phyloP scores from a whole-genome alignment of 495 filamentous ascomycete genomes.

The Aspergillus biplanus region DNA sequence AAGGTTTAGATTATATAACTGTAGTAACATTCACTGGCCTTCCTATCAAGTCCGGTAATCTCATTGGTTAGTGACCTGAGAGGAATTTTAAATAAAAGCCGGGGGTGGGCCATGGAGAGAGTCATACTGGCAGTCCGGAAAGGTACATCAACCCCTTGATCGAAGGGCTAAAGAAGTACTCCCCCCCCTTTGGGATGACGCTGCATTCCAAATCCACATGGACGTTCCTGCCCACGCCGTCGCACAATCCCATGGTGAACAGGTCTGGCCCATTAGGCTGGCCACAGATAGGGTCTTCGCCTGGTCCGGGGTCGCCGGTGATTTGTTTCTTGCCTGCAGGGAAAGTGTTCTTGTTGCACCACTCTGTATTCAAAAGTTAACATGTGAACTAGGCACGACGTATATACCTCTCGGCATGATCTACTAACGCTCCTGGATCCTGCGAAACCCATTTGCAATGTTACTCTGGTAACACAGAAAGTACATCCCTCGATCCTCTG shows the following conservation, averaged over 20 bases:
- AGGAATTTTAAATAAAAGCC: neutral
- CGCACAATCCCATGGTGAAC: constrained; percentile 12
- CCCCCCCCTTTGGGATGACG: constrained; percentile 34
- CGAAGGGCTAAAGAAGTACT: constrained; percentile 36
- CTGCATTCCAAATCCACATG: constrained; percentile 20
- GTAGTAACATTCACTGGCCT: too few species aligned
- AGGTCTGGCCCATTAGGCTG: constrained; percentile 8
- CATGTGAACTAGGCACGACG: constrained; percentile 25
- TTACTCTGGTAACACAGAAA: constrained; percentile 49
- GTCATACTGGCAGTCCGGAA: neutral
- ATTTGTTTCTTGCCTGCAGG: constrained; percentile 4
- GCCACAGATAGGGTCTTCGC: constrained; percentile 6
- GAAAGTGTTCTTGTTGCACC: neutral
- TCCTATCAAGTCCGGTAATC: too few species aligned
- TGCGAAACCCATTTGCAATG: constrained; percentile 40
- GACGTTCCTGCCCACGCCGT: constrained; percentile 4
- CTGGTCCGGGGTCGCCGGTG: constrained; percentile 13
- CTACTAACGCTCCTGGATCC: constrained; percentile 23
- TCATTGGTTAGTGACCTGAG: neutral
- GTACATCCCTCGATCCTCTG: constrained; percentile 40
- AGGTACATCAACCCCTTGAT: constrained; percentile 16
- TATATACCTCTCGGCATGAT: constrained; percentile 21
- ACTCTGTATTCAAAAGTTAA: constrained; percentile 7
- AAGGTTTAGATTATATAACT: too few species aligned
- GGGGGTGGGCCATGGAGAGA: neutral